Evolutionary conservation across 805 yeast genomes (phyloP).

Genomic region (Cyberlindnera xylosilytica): DNA sequence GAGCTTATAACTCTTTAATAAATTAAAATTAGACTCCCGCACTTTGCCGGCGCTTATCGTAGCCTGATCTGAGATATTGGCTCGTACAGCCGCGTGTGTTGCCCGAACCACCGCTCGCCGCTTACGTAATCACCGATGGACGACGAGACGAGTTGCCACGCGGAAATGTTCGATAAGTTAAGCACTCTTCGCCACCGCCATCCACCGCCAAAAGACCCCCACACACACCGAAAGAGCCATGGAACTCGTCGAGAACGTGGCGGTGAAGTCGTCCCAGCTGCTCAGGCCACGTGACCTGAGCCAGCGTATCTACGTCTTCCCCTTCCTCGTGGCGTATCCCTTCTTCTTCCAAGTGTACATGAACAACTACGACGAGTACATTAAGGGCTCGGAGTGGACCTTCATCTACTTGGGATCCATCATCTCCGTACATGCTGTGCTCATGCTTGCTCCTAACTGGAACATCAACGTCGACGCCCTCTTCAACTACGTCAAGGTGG

Average conservation of each 20-base stretch:
- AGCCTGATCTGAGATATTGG: too few species aligned
- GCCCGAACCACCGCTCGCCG: background rate
- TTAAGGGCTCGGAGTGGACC: conserved; percentile 94
- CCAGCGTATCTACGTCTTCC: conserved; percentile 76
- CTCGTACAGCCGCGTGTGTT: background rate
- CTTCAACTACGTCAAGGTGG: conserved; percentile 63
- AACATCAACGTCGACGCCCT: conserved; percentile 63
- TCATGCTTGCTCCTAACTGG: conserved; percentile 95
- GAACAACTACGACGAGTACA: conserved; percentile 71
- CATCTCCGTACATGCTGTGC: conserved; percentile 66
- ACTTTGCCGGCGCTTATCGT: too few species aligned
- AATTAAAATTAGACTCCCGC: too few species aligned
- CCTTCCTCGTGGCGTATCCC: conserved; percentile 79
- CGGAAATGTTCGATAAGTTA: background rate
- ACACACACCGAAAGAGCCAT: too few species aligned
- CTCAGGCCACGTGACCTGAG: conserved; percentile 62
- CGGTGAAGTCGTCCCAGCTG: conserved; percentile 69
- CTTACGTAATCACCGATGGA: background rate
- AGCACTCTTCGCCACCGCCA: background rate
- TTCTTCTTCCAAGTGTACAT: conserved; percentile 61
- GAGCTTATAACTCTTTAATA: too few species aligned
- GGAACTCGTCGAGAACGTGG: conserved; percentile 63
- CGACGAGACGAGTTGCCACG: conserved; percentile 1
- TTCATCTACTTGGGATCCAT: conserved; percentile 79
- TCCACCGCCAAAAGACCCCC: background rate